Evolutionary conservation across 805 yeast species (phyloP).

Genomic region (Yamadazyma endophytica): DNA sequence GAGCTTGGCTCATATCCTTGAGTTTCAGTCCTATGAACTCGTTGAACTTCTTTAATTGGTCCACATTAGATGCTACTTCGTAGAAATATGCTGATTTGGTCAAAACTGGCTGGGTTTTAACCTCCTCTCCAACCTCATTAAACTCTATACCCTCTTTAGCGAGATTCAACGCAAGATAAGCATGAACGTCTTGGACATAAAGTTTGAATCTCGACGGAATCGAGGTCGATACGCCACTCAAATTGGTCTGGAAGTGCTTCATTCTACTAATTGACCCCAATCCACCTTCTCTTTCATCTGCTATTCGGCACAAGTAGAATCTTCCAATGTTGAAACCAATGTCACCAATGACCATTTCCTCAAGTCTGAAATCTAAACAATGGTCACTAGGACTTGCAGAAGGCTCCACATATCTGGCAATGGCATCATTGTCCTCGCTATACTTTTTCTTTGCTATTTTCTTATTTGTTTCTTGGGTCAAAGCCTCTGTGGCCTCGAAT

Average conservation of each 20-base stretch:
- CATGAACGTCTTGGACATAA: constrained; percentile 39
- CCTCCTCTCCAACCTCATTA: constrained; percentile 26
- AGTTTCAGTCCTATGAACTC: constrained; percentile 18
- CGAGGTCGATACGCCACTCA: constrained; percentile 2
- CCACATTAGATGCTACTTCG: constrained; percentile 31
- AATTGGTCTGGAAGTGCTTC: constrained; percentile 18
- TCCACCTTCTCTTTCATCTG: constrained; percentile 31
- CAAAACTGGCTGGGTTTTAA: constrained; percentile 4
- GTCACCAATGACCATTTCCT: constrained; percentile 36
- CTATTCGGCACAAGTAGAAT: constrained; percentile 35
- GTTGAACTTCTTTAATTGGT: constrained; percentile 25
- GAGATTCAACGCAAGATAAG: constrained; percentile 24
- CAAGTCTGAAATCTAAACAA: constrained; percentile 27
- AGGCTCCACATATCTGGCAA: constrained; percentile 32
- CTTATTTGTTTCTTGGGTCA: constrained; percentile 26
- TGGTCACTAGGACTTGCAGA: constrained; percentile 33
- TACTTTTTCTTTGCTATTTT: constrained; percentile 25
- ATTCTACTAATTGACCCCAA: constrained; percentile 30
- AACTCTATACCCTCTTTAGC: constrained; percentile 31
- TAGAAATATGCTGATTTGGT: constrained; percentile 18
- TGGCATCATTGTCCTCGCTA: constrained; percentile 14
- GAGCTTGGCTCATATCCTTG: constrained; percentile 14
- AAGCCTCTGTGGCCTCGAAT: constrained; percentile 23
- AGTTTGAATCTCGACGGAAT: constrained; percentile 28
- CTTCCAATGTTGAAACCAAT: constrained; percentile 37